These are phyloP conservation scores for Penicillium carneum DNA, from an alignment of 2,329 filamentous ascomycete genomes.

Conservation along the genomic window DNA sequence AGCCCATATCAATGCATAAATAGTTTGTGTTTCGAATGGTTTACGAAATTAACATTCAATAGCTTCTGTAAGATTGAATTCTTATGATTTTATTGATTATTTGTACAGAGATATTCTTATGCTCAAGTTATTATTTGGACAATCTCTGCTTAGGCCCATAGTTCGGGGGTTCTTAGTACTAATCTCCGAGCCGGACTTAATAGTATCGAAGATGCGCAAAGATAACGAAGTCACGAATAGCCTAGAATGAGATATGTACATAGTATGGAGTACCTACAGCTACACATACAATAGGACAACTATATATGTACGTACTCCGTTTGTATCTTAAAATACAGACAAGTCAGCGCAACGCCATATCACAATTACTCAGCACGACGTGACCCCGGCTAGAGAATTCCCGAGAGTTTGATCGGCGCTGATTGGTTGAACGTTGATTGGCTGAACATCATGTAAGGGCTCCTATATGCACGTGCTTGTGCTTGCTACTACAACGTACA, in stretches of 20 bases:
- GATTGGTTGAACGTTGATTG: slow-evolving; percentile 18
- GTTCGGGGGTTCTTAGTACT: not conserved
- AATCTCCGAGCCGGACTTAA: not conserved
- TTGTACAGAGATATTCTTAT: not conserved
- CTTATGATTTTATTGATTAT: not conserved
- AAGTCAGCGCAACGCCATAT: slow-evolving; percentile 1
- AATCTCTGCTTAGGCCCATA: slow-evolving; percentile 2
- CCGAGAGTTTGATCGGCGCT: slow-evolving; percentile 7
- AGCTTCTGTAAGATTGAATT: not conserved
- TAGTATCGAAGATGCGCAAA: not conserved
- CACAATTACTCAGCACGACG: slow-evolving; percentile 21
- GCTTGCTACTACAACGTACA: slow-evolving; percentile 9
- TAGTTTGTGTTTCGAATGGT: not conserved
- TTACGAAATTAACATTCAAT: not conserved
- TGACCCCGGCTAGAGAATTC: slow-evolving; percentile 13
- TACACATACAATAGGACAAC: not conserved
- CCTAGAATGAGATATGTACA: no score
- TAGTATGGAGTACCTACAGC: no score
- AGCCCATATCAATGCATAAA: slow-evolving; percentile 5
- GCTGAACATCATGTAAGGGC: not conserved
- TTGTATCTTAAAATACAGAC: not conserved
- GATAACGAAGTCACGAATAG: not conserved
- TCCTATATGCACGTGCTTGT: slow-evolving; percentile 7
- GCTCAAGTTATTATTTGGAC: not conserved
- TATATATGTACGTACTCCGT: not conserved